Percentiles rank a stretch among this genome's conserved stretches.
Conservation (phyloP, 495 filamentous ascomycete species). For the Letharia lupina region DNA sequence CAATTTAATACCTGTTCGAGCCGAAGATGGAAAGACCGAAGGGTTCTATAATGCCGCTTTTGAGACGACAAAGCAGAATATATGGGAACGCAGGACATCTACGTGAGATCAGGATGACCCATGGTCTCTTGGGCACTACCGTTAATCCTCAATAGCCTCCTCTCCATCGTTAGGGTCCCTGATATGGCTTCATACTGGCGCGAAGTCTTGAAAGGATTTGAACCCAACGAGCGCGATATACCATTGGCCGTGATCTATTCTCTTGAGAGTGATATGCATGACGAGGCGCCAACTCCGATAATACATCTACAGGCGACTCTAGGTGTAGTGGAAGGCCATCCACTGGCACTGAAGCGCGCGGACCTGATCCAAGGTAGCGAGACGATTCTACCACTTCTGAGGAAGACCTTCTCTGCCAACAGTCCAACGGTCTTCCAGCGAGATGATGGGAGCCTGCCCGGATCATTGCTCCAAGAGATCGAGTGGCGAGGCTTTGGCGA, state of each 20-base stretch:
- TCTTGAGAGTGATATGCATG: background rate
- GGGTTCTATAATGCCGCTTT: slow-evolving; percentile 60
- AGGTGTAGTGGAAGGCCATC: background rate
- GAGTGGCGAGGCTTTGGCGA: slow-evolving; percentile 56
- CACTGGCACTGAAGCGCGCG: background rate
- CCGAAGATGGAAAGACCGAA: slow-evolving; percentile 44
- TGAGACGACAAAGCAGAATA: slow-evolving; percentile 54
- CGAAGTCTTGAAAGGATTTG: background rate
- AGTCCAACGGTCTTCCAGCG: background rate
- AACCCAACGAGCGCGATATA: background rate
- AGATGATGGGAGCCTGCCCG: slow-evolving; percentile 34
- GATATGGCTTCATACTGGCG: slow-evolving; percentile 2
- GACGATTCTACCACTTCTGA: background rate
- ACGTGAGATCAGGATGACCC: slow-evolving; percentile 52
- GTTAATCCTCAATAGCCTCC: background rate
- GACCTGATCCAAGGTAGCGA: background rate
- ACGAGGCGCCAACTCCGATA: slow-evolving; percentile 43
- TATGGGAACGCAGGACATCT: slow-evolving; percentile 55
- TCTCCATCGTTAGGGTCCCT: background rate
- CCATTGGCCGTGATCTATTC: background rate
- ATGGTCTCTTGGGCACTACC: background rate
- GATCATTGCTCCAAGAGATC: slow-evolving; percentile 51
- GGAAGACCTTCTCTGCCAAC: background rate
- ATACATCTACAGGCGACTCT: background rate
- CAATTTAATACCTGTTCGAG: background rate